Percentiles rank a stretch among this genome's conserved stretches.
phyloP scores from a whole-genome alignment of 176 grass and related monocot genomes.

The Oryza punctata region DNA sequence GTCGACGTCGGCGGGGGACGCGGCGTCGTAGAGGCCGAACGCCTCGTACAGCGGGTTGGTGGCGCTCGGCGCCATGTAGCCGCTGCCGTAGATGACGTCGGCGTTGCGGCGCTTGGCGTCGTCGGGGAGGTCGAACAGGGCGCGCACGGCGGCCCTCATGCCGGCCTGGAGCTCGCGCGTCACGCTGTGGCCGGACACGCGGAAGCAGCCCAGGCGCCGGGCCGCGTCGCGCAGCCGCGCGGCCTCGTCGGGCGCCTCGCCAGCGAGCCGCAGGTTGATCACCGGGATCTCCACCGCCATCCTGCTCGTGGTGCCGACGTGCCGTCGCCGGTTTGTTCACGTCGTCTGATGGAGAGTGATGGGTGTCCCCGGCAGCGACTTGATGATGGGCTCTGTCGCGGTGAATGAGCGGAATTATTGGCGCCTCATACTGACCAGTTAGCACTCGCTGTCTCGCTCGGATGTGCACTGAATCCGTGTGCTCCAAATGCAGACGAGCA shows the following conservation, averaged over 20 bases:
- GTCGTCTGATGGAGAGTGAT: not conserved
- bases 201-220: slow-evolving; percentile 43
- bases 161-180: slow-evolving; percentile 35
- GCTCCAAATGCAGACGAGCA: not conserved
- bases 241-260: not conserved
- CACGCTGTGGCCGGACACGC: slow-evolving; percentile 50
- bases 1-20: slow-evolving; percentile 31
- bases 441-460: too few relatives aligned
- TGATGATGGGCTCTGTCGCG: not conserved
- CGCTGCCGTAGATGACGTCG: slow-evolving; percentile 64
- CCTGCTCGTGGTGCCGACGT: not conserved
- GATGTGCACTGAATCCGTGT: not conserved
- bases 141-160: slow-evolving; percentile 67
- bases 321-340: not conserved
- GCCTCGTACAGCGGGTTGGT: slow-evolving; percentile 69
- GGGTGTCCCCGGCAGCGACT: not conserved
- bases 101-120: slow-evolving; percentile 61
- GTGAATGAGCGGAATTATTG: not conserved
- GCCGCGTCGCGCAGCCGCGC: slow-evolving; percentile 6
- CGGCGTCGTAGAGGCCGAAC: slow-evolving; percentile 47
- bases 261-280: slow-evolving; percentile 5
- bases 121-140: slow-evolving; percentile 70
- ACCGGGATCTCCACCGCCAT: slow-evolving; percentile 28
- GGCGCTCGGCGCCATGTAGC: slow-evolving; percentile 57
- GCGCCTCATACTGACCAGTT: not conserved